Evolutionary conservation across 768 basidiomycete genomes (phyloP).

Genomic region (Mrakia blollopis): DNA sequence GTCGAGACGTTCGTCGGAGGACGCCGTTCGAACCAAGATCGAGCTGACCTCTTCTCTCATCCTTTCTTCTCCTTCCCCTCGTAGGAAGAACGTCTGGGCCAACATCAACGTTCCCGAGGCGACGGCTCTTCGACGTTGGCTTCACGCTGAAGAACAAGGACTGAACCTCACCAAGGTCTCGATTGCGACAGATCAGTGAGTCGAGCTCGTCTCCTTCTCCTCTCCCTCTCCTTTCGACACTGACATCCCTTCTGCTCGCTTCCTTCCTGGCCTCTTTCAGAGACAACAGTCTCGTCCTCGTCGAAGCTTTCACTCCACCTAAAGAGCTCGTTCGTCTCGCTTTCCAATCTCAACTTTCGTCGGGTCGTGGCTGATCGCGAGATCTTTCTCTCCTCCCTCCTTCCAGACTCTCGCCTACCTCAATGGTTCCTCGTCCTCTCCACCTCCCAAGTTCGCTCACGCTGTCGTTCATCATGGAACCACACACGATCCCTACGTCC

Average conservation of each 20-base stretch:
- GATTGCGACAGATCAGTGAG: slow-evolving; percentile 40
- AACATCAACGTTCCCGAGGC: slow-evolving; percentile 52
- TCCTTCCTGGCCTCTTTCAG: slow-evolving; percentile 28
- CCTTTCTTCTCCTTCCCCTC: not conserved
- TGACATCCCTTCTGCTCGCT: not conserved
- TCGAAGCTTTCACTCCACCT: slow-evolving; percentile 53
- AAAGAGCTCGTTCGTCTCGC: slow-evolving; percentile 46
- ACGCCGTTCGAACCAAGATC: not conserved
- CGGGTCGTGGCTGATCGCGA: not conserved
- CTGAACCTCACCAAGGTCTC: slow-evolving; percentile 52
- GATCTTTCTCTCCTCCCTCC: not conserved
- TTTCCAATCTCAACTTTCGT: too few relatives aligned
- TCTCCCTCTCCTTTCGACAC: not conserved
- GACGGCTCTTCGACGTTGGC: slow-evolving; percentile 50
- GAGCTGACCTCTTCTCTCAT: not conserved
- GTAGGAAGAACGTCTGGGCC: slow-evolving; percentile 51
- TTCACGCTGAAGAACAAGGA: slow-evolving; percentile 46
- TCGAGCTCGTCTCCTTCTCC: not conserved
- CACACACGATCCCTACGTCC: slow-evolving; percentile 41
- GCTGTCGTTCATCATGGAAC: slow-evolving; percentile 15
- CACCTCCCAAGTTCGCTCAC: slow-evolving; percentile 10
- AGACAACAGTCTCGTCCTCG: slow-evolving; percentile 54
- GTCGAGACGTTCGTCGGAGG: not conserved
- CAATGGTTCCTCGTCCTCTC: slow-evolving; percentile 34
- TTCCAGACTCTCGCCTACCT: slow-evolving; percentile 49